Percentiles rank a stretch among this genome's conserved stretches.
Conservation (phyloP, 2,329 filamentous ascomycete genomes). For the Emergomyces africanus region DNA sequence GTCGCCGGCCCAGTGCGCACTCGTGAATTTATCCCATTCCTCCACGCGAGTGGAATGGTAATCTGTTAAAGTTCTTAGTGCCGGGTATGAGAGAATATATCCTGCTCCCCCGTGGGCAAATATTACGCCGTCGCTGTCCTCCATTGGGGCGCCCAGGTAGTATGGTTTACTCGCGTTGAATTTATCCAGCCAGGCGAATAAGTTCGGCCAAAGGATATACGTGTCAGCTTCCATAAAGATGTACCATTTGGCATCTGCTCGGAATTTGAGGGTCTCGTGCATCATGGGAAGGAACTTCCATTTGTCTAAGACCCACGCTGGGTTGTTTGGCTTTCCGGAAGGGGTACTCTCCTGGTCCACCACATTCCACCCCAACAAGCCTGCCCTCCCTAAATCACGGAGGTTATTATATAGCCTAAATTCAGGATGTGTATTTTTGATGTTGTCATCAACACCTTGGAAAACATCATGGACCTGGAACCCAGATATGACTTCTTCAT, state of each 20-base stretch:
- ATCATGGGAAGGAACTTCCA: slow-evolving; percentile 47
- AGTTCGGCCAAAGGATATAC: slow-evolving; percentile 41
- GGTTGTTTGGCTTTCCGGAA: slow-evolving; percentile 33
- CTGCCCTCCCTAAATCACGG: slow-evolving; percentile 32
- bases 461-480: slow-evolving; percentile 40
- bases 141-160: slow-evolving; percentile 44
- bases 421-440: slow-evolving; percentile 31
- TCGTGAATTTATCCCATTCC: slow-evolving; percentile 35
- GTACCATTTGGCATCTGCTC: slow-evolving; percentile 43
- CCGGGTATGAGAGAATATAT: slow-evolving; percentile 39
- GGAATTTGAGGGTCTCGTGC: slow-evolving; percentile 33
- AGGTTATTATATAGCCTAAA: slow-evolving; percentile 40
- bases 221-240: slow-evolving; percentile 49
- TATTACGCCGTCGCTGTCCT: slow-evolving; percentile 37
- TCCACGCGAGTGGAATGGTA: slow-evolving; percentile 30
- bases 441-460: slow-evolving; percentile 28
- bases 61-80: slow-evolving; percentile 32
- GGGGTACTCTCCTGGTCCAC: slow-evolving; percentile 26
- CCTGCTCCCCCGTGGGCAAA: slow-evolving; percentile 44
- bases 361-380: slow-evolving; percentile 21
- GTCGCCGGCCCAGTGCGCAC: slow-evolving; percentile 38
- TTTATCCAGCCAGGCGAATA: slow-evolving; percentile 40
- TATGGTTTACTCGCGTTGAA: slow-evolving; percentile 36
- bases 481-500: slow-evolving; percentile 39
- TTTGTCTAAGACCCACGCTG: slow-evolving; percentile 42